Evolutionary conservation across 1,139 yeast genomes (phyloP).

Genomic region (Blastobotrys arbuscula): DNA sequence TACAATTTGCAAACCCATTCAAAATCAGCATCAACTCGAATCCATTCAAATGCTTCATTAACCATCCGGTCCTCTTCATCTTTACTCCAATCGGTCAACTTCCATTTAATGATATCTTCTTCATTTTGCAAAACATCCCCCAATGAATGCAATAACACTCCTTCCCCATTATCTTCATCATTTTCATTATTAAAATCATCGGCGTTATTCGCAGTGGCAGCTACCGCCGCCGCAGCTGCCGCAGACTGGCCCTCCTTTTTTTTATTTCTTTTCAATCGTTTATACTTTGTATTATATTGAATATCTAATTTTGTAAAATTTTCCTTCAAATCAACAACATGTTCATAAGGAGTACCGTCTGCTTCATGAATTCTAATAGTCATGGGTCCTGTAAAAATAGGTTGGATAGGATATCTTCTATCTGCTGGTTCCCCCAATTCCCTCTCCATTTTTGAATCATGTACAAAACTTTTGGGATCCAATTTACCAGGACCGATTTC

Average conservation of each 20-base stretch:
- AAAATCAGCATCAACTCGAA: conserved; percentile 91
- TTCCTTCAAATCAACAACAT: conserved; percentile 87
- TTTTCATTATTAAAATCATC: conserved; percentile 27
- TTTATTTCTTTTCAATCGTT: conserved; percentile 63
- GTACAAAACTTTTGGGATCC: conserved; percentile 36
- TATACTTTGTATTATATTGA: conserved; percentile 88
- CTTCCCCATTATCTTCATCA: conserved; percentile 32
- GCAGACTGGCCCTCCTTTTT: conserved; percentile 34
- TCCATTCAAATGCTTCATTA: conserved; percentile 95
- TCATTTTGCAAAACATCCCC: conserved; percentile 71
- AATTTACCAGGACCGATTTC: conserved; percentile 44
- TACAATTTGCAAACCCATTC: conserved; percentile 89
- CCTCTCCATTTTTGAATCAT: conserved; percentile 35
- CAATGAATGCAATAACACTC: conserved; percentile 51
- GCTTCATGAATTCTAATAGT: conserved; percentile 96
- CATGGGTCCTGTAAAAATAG: conserved; percentile 71
- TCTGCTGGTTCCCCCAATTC: conserved; percentile 20
- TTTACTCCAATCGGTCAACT: conserved; percentile 63
- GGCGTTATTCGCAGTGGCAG: conserved; percentile 31
- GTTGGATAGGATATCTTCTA: conserved; percentile 19
- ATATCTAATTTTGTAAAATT: conserved; percentile 82
- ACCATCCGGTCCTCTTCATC: conserved; percentile 64
- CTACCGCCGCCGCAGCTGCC: conserved; percentile 43
- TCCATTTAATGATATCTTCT: conserved; percentile 65
- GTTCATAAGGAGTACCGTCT: conserved; percentile 99